Evolutionary conservation across 2,329 filamentous ascomycete species (phyloP).

Genomic region (Celoporthe dispersa): DNA sequence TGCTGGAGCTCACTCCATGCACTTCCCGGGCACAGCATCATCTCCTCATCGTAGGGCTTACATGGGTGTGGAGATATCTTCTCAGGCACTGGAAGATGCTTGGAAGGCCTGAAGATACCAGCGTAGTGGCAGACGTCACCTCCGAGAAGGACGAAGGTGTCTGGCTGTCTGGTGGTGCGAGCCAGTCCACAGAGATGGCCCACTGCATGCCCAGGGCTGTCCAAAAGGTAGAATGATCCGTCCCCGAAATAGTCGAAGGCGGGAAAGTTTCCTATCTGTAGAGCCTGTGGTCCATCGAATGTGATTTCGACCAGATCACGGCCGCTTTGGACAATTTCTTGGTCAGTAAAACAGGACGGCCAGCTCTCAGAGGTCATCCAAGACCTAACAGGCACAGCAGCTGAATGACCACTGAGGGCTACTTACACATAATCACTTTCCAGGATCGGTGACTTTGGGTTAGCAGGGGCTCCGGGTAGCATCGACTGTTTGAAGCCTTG

Average conservation of each 20-base stretch:
- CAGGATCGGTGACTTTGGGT: conserved; percentile 34
- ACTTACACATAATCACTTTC: conserved; percentile 36
- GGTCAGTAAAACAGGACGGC: background rate
- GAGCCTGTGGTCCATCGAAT: conserved; percentile 24
- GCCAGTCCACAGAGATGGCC: conserved; percentile 41
- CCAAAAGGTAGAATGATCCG: conserved; percentile 39
- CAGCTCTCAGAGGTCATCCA: too few relatives aligned
- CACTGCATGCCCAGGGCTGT: conserved; percentile 38
- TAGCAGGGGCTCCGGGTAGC: conserved; percentile 47
- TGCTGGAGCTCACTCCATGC: conserved; percentile 33
- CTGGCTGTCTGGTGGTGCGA: conserved; percentile 33
- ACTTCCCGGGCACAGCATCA: conserved; percentile 31
- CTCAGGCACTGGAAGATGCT: conserved; percentile 33
- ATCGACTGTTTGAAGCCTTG: conserved; percentile 47
- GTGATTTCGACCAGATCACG: conserved; percentile 14
- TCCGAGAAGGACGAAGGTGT: conserved; percentile 41
- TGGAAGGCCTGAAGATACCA: conserved; percentile 37
- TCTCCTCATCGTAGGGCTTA: conserved; percentile 10
- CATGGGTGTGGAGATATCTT: conserved; percentile 36
- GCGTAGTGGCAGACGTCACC: conserved; percentile 43
- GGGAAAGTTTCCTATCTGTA: conserved; percentile 38
- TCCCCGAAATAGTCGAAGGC: conserved; percentile 40
- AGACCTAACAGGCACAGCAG: too few relatives aligned
- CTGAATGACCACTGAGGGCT: background rate
- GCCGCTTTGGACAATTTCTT: background rate